Evolutionary conservation across 306 rosid species (phyloP).

Genomic region (Acacia confusa): DNA sequence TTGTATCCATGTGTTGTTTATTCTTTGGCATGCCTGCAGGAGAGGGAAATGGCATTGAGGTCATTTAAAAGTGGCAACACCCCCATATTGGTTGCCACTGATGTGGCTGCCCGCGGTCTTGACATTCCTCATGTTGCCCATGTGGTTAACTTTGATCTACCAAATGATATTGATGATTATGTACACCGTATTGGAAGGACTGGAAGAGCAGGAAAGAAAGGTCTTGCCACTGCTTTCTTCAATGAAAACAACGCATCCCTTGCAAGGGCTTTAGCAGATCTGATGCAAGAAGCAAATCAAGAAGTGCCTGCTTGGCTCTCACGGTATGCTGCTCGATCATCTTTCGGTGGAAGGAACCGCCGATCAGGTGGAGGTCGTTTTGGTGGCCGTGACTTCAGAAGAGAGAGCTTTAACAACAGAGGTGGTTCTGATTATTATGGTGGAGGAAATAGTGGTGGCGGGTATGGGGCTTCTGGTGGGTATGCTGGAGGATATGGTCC

Average conservation of each 20-base stretch:
- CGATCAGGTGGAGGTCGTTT: slow-evolving; percentile 70
- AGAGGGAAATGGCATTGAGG: slow-evolving; percentile 75
- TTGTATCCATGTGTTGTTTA: neutral
- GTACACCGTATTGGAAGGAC: slow-evolving; percentile 88
- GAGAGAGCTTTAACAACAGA: slow-evolving; percentile 58
- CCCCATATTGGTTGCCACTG: slow-evolving; percentile 85
- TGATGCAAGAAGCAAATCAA: slow-evolving; percentile 83
- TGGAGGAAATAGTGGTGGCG: slow-evolving; percentile 52
- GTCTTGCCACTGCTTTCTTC: slow-evolving; percentile 81
- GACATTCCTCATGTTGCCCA: slow-evolving; percentile 82
- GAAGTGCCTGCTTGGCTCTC: slow-evolving; percentile 82
- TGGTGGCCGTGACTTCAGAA: slow-evolving; percentile 79
- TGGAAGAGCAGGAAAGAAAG: slow-evolving; percentile 83
- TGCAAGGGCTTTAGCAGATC: slow-evolving; percentile 73
- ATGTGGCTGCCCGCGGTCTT: slow-evolving; percentile 88
- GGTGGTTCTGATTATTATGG: slow-evolving; percentile 56
- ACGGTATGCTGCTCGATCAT: slow-evolving; percentile 62
- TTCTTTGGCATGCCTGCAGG: slow-evolving; percentile 45
- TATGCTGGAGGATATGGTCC: slow-evolving; percentile 65
- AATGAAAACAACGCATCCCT: slow-evolving; percentile 68
- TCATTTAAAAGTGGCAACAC: slow-evolving; percentile 80
- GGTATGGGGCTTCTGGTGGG: slow-evolving; percentile 62
- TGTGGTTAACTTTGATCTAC: slow-evolving; percentile 84
- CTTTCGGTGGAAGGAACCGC: slow-evolving; percentile 72
- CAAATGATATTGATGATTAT: slow-evolving; percentile 86